phyloP scores from a whole-genome alignment of 352 stramenopile genomes.

The Pythium insidiosum region DNA sequence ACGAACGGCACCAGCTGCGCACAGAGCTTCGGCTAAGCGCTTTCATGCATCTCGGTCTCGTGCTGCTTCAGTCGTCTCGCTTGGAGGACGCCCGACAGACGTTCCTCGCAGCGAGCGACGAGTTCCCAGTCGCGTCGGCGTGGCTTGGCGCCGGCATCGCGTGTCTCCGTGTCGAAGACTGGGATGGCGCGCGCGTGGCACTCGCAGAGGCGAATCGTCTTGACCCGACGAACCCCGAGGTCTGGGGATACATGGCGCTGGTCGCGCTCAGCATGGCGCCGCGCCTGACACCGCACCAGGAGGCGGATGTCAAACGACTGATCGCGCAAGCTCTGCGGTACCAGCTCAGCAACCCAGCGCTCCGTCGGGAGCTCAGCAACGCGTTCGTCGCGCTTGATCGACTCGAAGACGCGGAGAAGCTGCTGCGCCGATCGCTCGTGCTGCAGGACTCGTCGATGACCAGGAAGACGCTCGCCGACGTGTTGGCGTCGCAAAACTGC shows the following conservation, averaged over 20 bases:
- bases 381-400: conserved; percentile 70
- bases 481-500: conserved; percentile 73
- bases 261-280: conserved; percentile 25
- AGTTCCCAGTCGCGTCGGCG: conserved; percentile 56
- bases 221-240: conserved; percentile 52
- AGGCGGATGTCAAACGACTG: conserved; percentile 33
- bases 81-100: conserved; percentile 40
- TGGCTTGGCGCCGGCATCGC: conserved; percentile 78
- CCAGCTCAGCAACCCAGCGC: conserved; percentile 45
- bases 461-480: conserved; percentile 68
- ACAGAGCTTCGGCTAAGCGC: conserved; percentile 27
- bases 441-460: conserved; percentile 70
- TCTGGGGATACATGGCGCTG: conserved; percentile 75
- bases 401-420: conserved; percentile 58
- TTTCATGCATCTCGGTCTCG: conserved; percentile 49
- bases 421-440: conserved; percentile 56
- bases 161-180: conserved; percentile 52
- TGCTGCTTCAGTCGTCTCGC: conserved; percentile 55
- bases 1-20: conserved; percentile 19
- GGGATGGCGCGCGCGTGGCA: conserved; percentile 41
- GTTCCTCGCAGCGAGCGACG: conserved; percentile 47
- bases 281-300: conserved; percentile 20
- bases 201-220: conserved; percentile 71
- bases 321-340: conserved; percentile 55
- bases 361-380: conserved; percentile 77